Conservation (phyloP, 1,139 yeast species). For the Magnusiomyces paraingens region DNA sequence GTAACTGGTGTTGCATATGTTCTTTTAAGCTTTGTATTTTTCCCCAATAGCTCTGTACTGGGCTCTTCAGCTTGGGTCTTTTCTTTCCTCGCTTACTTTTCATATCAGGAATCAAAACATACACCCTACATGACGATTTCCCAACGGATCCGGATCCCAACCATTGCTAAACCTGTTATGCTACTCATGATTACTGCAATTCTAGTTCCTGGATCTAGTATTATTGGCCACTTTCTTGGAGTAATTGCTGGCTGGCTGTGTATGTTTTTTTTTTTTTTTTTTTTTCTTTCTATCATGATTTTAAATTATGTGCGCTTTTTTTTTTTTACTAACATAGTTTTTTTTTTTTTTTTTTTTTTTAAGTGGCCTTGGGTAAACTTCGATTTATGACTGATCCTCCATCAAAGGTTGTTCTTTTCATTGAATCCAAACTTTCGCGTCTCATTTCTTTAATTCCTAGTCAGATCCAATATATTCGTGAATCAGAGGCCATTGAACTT, state of each 20-base stretch:
- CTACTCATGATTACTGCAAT: slow-evolving; percentile 46
- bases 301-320: slow-evolving; percentile 9
- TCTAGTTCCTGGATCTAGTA: slow-evolving; percentile 54
- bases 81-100: slow-evolving; percentile 58
- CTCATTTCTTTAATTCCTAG: slow-evolving; percentile 50
- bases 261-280: slow-evolving; percentile 10
- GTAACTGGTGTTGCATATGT: slow-evolving; percentile 65
- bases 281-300: background rate
- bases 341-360: background rate
- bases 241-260: slow-evolving; percentile 44
- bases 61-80: slow-evolving; percentile 77
- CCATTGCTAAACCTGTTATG: slow-evolving; percentile 53
- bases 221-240: slow-evolving; percentile 64
- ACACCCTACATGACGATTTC: slow-evolving; percentile 41
- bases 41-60: slow-evolving; percentile 48
- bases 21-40: slow-evolving; percentile 47
- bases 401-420: slow-evolving; percentile 53
- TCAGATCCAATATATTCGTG: slow-evolving; percentile 48
- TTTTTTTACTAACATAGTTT: background rate
- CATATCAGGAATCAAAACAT: slow-evolving; percentile 51
- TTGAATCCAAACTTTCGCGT: slow-evolving; percentile 50
- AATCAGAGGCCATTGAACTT: slow-evolving; percentile 45
- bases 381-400: slow-evolving; percentile 57
- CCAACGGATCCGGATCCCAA: slow-evolving; percentile 43
- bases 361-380: slow-evolving; percentile 51